A percentile compares a stretch with the other conserved stretches of the same genome.
Conservation (phyloP, 1,284 basidiomycete species). For the Pseudozyma sp. region DNA sequence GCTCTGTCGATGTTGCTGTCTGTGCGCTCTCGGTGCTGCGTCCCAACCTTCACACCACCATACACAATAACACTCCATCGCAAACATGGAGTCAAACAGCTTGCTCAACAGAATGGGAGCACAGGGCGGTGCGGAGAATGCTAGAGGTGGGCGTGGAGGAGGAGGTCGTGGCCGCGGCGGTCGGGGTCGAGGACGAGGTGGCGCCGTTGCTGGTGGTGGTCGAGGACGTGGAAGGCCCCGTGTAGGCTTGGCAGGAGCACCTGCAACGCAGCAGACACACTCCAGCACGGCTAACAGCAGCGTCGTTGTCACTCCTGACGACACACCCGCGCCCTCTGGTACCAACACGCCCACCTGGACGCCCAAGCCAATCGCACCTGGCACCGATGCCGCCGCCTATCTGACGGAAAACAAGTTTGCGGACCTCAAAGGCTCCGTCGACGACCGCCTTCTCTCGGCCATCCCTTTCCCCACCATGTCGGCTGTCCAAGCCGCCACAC, state of each 20-base stretch:
- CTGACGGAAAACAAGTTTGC: slow-evolving; percentile 45
- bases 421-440: slow-evolving; percentile 44
- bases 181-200: slow-evolving; percentile 14
- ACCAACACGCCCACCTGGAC: slow-evolving; percentile 26
- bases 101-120: slow-evolving; percentile 26
- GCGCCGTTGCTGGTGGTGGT: slow-evolving; percentile 10
- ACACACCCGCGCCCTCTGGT: slow-evolving; percentile 29
- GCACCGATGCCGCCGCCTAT: slow-evolving; percentile 36
- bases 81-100: slow-evolving; percentile 31
- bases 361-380: slow-evolving; percentile 30
- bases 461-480: slow-evolving; percentile 70
- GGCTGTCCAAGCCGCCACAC: slow-evolving; percentile 71
- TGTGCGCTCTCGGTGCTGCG: slow-evolving; percentile 9
- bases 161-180: slow-evolving; percentile 19
- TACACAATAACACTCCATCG: not conserved
- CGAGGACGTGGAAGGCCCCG: slow-evolving; percentile 27
- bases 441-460: slow-evolving; percentile 55
- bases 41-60: not conserved
- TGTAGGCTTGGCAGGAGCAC: slow-evolving; percentile 38
- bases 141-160: slow-evolving; percentile 2
- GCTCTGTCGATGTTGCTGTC: slow-evolving; percentile 9
- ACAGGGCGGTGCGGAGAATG: slow-evolving; percentile 4
- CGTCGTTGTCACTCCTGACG: slow-evolving; percentile 40
- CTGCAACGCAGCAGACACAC: slow-evolving; percentile 2
- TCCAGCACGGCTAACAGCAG: slow-evolving; percentile 71